Evolutionary conservation across 768 basidiomycete species (phyloP).

Genomic region (Coprinopsis cinerea): DNA sequence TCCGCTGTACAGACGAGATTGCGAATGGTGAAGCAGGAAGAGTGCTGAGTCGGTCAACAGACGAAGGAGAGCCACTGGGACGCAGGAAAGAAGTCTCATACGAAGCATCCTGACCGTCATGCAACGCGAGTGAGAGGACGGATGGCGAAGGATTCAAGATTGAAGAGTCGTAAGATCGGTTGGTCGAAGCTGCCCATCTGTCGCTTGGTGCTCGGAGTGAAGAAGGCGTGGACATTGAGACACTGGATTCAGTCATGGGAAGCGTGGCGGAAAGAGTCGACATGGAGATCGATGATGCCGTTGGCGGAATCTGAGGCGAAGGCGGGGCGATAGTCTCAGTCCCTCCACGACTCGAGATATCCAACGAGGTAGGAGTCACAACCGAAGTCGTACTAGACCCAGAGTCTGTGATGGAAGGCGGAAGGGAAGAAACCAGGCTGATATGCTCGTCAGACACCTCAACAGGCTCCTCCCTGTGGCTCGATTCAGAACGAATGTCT

Average conservation of each 20-base stretch:
- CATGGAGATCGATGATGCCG: background rate
- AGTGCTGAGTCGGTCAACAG: constrained; percentile 36
- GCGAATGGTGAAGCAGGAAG: constrained; percentile 33
- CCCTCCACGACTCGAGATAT: constrained; percentile 1
- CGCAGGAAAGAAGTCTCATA: constrained; percentile 72
- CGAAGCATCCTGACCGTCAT: constrained; percentile 57
- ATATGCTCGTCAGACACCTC: constrained; percentile 1
- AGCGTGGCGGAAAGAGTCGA: background rate
- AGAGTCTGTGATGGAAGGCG: constrained; percentile 15
- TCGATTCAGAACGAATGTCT: constrained; percentile 12
- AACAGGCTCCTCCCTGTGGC: background rate
- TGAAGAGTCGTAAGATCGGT: constrained; percentile 72
- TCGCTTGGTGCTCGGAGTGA: constrained; percentile 29
- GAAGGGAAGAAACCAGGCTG: constrained; percentile 23
- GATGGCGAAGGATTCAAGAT: constrained; percentile 70
- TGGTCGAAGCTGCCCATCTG: constrained; percentile 58
- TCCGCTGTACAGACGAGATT: constrained; percentile 7
- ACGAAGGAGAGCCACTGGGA: constrained; percentile 50
- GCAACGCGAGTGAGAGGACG: constrained; percentile 43
- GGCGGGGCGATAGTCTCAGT: background rate
- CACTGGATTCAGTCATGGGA: background rate
- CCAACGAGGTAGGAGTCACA: constrained; percentile 16
- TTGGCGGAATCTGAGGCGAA: background rate
- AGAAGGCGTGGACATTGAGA: constrained; percentile 21
- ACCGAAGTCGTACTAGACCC: background rate